A percentile compares a stretch with the other conserved stretches of the same genome.
Conservation (phyloP, 805 yeast species). For the Metschnikowia shivogae region DNA sequence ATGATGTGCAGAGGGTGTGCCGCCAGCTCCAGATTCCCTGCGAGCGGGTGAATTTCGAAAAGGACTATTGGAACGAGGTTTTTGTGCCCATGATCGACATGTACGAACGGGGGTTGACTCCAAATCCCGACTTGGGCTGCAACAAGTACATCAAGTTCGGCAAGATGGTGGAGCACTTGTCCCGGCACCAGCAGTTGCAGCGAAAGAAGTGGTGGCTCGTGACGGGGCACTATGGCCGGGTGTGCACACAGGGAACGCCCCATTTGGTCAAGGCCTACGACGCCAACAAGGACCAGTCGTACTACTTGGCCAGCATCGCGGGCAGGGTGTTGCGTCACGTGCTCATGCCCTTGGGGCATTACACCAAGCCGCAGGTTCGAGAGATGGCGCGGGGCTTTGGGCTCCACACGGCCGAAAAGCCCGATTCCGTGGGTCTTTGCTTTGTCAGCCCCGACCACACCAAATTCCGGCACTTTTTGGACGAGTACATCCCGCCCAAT, state of each 20-base stretch:
- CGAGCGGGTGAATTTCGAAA: slow-evolving; percentile 77
- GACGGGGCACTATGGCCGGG: slow-evolving; percentile 77
- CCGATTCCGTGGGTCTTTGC: slow-evolving; percentile 93
- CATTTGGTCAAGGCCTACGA: slow-evolving; percentile 53
- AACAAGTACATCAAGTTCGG: slow-evolving; percentile 88
- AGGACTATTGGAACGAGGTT: slow-evolving; percentile 89
- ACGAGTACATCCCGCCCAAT: slow-evolving; percentile 64
- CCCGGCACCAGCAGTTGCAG: slow-evolving; percentile 9
- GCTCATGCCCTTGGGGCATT: slow-evolving; percentile 78
- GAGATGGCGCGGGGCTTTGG: slow-evolving; percentile 52
- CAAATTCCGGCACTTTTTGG: slow-evolving; percentile 65
- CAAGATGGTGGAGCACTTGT: slow-evolving; percentile 54
- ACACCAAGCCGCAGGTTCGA: slow-evolving; percentile 70
- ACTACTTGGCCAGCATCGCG: slow-evolving; percentile 73
- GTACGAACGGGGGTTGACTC: slow-evolving; percentile 74
- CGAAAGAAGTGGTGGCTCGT: slow-evolving; percentile 71
- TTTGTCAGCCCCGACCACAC: slow-evolving; percentile 68
- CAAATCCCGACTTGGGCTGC: slow-evolving; percentile 92
- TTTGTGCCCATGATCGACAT: slow-evolving; percentile 85
- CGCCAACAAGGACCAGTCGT: slow-evolving; percentile 79
- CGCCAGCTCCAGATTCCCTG: slow-evolving; percentile 59
- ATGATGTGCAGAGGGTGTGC: slow-evolving; percentile 68
- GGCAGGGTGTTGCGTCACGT: slow-evolving; percentile 41
- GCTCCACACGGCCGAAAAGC: slow-evolving; percentile 68
- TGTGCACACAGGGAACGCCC: slow-evolving; percentile 33